phyloP scores from a whole-genome alignment of 2,329 filamentous ascomycete genomes.

The Arthrobotrys pseudoclavata region DNA sequence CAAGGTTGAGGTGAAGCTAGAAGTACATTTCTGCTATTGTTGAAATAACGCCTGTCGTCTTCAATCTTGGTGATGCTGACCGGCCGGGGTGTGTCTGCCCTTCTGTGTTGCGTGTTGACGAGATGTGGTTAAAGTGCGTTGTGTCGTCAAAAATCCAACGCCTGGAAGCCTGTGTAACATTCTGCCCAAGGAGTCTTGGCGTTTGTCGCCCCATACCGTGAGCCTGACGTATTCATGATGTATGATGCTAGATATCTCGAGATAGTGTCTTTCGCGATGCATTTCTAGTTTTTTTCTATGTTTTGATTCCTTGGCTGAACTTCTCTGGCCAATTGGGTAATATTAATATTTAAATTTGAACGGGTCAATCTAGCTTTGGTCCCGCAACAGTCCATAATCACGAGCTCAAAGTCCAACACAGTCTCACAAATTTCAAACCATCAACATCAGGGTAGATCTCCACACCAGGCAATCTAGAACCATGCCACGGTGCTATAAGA shows the following conservation, averaged over 20 bases:
- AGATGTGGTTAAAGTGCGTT: neutral
- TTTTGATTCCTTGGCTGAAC: too few species aligned
- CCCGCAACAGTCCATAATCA: too few species aligned
- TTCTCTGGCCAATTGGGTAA: too few species aligned
- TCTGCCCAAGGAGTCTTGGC: neutral
- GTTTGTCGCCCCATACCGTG: neutral
- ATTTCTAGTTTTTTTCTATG: too few species aligned
- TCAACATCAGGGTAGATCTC: too few species aligned
- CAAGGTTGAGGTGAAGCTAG: neutral
- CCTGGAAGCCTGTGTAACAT: neutral
- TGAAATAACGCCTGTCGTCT: neutral
- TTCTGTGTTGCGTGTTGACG: neutral
- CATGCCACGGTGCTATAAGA: constrained; percentile 12
- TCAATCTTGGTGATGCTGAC: neutral
- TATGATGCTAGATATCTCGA: neutral
- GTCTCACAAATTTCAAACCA: too few species aligned
- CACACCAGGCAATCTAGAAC: neutral
- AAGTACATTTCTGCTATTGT: neutral
- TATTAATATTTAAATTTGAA: too few species aligned
- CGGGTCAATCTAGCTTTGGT: too few species aligned
- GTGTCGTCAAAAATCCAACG: neutral
- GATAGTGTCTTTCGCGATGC: too few species aligned
- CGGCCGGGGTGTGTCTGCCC: too few species aligned
- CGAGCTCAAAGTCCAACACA: too few species aligned
- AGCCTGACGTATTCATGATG: neutral